Evolutionary conservation across 202 grass and related monocot genomes (phyloP), one percentile per base, ranked within the genome.

Genomic region (Cymbopogon flexuosus): DNA sequence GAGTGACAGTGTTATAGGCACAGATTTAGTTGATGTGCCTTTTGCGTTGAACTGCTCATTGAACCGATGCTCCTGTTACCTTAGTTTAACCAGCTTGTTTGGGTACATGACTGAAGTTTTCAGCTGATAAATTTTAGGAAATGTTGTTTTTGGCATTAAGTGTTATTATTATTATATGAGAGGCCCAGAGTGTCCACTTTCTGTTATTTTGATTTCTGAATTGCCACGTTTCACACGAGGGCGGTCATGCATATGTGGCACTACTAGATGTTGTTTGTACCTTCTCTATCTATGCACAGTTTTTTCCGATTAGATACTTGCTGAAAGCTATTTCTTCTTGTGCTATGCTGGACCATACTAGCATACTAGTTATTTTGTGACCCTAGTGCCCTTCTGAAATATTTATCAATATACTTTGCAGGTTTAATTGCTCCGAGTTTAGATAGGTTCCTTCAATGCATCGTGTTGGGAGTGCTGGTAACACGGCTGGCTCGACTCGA

Each of bases 381-480:
- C 45, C 37, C 18, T 63, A 76, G 36, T 57, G 18, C 75, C 42
- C 18, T 63, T 65, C 34, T 58, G 6, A 70, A 41, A 47, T 77
- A 22, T 12, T 79, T 68, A 27, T 79, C 13, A 11, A 14, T 75
- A 14, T 69, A 46, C 11, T 78, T 83, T 83, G 24, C 70, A 79
- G 84, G 52, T 68, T 62, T 79, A 83, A 68, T 16, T 83, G 75
- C 33, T 75, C 67, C 56, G 24, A 24, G 66, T 88, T 90, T 39
- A 77, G 60, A 42, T 89, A 83, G 69, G 76, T 51, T 49, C 82
- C 84, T 85, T 84, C 82, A 70, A 98, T 98, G 96, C 96, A 93
- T 92, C 88, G 96, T 70, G 92, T 98, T 35, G 92, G 86, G 27
- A 98, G 96, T 91, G 90, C 88, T 62, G 85, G 90, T 81, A 95